Conservation (phyloP, 2,329 filamentous ascomycete genomes). For the Neonectria sp. region DNA sequence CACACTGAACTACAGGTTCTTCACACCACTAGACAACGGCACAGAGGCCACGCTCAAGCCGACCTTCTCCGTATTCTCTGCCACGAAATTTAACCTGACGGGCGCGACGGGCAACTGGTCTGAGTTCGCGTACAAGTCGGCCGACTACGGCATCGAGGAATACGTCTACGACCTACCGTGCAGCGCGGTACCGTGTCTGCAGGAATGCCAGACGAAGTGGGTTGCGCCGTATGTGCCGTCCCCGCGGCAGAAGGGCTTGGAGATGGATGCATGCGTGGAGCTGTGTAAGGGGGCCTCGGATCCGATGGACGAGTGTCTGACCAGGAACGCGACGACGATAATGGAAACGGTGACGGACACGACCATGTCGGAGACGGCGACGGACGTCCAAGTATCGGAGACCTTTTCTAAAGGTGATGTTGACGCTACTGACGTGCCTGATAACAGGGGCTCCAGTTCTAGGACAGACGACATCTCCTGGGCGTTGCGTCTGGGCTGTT, state of each 20-base stretch:
- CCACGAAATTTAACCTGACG: conserved; percentile 9
- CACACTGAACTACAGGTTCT: conserved; percentile 3
- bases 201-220: conserved; percentile 19
- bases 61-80: neutral
- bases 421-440: neutral
- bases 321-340: conserved; percentile 11
- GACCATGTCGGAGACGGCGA: neutral
- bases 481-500: neutral
- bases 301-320: conserved; percentile 11
- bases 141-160: conserved; percentile 13
- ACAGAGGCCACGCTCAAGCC: neutral
- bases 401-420: neutral
- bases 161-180: conserved; percentile 1
- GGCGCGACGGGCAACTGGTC: conserved; percentile 13
- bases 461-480: neutral
- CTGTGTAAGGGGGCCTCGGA: conserved; percentile 6
- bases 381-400: neutral
- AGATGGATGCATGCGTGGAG: conserved; percentile 18
- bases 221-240: conserved; percentile 8
- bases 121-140: conserved; percentile 1
- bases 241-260: neutral
- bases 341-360: neutral
- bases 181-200: conserved; percentile 12
- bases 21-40: neutral
- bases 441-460: neutral